Conservation (phyloP, 2,329 filamentous ascomycete species). For the Aspergillus puulaauensis region DNA sequence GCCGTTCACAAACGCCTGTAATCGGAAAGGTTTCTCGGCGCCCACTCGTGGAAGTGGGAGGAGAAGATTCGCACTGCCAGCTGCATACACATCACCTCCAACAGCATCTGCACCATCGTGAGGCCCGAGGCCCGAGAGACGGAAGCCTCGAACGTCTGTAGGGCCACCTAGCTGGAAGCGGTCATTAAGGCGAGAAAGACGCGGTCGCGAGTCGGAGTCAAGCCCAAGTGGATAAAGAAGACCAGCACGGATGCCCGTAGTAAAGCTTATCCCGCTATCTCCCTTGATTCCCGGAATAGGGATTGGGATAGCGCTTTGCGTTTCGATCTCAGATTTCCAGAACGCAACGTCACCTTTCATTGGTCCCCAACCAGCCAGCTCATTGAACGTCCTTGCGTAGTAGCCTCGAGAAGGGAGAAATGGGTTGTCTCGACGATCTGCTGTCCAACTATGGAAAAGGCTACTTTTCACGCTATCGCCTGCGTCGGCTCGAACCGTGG, state of each 20-base stretch:
- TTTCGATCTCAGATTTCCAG: slow-evolving; percentile 84
- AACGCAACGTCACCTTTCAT: slow-evolving; percentile 90
- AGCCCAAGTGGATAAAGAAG: slow-evolving; percentile 78
- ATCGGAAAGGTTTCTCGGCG: slow-evolving; percentile 76
- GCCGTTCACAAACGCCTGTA: slow-evolving; percentile 90
- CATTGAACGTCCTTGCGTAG: slow-evolving; percentile 72
- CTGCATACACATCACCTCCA: slow-evolving; percentile 88
- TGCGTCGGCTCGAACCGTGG: slow-evolving; percentile 78
- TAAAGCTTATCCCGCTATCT: slow-evolving; percentile 76
- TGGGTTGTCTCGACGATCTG: slow-evolving; percentile 79
- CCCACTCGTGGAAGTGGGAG: slow-evolving; percentile 81
- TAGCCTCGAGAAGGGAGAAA: slow-evolving; percentile 82
- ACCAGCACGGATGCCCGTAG: slow-evolving; percentile 76
- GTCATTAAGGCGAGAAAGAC: slow-evolving; percentile 82
- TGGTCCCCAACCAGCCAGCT: slow-evolving; percentile 83
- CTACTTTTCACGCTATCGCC: slow-evolving; percentile 90
- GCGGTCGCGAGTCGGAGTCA: slow-evolving; percentile 53
- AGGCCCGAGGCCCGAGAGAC: slow-evolving; percentile 82
- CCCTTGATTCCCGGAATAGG: slow-evolving; percentile 67
- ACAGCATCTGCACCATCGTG: slow-evolving; percentile 82
- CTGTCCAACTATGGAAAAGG: slow-evolving; percentile 75
- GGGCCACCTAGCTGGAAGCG: slow-evolving; percentile 93
- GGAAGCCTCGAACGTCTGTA: slow-evolving; percentile 92
- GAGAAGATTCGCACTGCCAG: slow-evolving; percentile 81
- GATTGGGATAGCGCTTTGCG: slow-evolving; percentile 73